A percentile compares a stretch with the other conserved stretches of the same genome.
Evolutionary conservation across 352 stramenopile species (phyloP).

Genomic region (Globisporangium recalcitrans): DNA sequence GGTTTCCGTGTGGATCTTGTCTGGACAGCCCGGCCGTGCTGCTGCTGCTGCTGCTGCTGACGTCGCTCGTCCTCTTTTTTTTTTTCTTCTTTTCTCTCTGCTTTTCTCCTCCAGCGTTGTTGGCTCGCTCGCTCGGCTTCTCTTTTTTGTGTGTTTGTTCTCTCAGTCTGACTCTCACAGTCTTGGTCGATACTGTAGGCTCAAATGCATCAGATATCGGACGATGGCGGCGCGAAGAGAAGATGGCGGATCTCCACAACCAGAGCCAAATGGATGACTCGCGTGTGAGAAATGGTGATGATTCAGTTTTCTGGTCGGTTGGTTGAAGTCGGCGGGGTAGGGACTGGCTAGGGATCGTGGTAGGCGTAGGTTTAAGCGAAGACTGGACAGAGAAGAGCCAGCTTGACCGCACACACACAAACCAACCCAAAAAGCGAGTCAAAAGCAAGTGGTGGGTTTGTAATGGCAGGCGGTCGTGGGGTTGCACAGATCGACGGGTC

Average conservation of each 20-base stretch:
- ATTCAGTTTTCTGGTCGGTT: constrained; percentile 26
- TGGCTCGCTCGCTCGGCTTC: constrained; percentile 9
- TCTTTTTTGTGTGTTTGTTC: constrained; percentile 13
- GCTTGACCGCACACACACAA: not conserved
- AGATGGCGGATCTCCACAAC: not conserved
- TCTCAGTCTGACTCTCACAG: constrained; percentile 14
- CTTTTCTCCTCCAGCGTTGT: not conserved
- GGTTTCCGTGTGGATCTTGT: constrained; percentile 18
- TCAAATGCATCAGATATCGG: not conserved
- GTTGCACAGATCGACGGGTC: constrained; percentile 3
- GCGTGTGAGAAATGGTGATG: constrained; percentile 11
- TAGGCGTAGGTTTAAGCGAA: not conserved
- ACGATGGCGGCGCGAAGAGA: constrained; percentile 1
- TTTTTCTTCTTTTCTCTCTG: constrained; percentile 7
- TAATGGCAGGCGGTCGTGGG: constrained; percentile 2
- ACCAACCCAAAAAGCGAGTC: not conserved
- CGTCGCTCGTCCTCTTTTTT: not conserved
- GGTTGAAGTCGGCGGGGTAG: not conserved
- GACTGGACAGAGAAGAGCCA: not conserved
- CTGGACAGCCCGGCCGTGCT: constrained; percentile 1
- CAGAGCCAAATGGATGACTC: constrained; percentile 6
- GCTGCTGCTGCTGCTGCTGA: not conserved
- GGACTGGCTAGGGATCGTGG: constrained; percentile 6
- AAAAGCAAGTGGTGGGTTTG: not conserved
- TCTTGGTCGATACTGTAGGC: not conserved